A percentile compares a stretch with the other conserved stretches of the same genome.
phyloP scores from a whole-genome alignment of 164 flowering plant genomes.

The Liriodendron chinense region DNA sequence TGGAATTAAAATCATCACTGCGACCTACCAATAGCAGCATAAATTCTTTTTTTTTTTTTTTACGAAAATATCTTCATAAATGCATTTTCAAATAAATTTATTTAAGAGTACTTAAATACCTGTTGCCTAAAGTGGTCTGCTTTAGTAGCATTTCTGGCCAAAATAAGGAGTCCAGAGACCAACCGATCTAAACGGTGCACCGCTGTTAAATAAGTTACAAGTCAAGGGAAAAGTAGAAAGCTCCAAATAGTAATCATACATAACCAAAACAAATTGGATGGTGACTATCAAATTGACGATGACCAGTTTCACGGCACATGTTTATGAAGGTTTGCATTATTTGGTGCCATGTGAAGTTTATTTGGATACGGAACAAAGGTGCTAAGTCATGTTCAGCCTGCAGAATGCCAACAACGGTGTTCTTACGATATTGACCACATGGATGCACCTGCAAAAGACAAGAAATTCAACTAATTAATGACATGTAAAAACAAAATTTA shows the following conservation, averaged over 20 bases:
- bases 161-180: constrained; percentile 91
- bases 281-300: background rate
- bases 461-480: constrained; percentile 2
- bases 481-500: background rate
- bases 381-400: constrained; percentile 86
- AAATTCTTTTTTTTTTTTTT: no score
- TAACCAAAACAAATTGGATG: background rate
- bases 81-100: background rate
- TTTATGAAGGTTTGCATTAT: background rate
- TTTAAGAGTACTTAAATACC: constrained; percentile 33
- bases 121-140: constrained; percentile 88
- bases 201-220: constrained; percentile 37
- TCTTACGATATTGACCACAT: constrained; percentile 97
- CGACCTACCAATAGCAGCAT: background rate
- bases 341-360: background rate
- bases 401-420: constrained; percentile 93
- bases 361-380: constrained; percentile 93
- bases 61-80: background rate
- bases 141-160: constrained; percentile 81
- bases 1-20: background rate
- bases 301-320: background rate
- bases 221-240: constrained; percentile 27
- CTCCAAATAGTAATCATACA: background rate
- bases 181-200: constrained; percentile 92
- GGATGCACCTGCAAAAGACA: constrained; percentile 77